These are phyloP conservation scores for Trichosporon faecale DNA, from an alignment of 1,284 basidiomycete genomes.

Conservation along the genomic window DNA sequence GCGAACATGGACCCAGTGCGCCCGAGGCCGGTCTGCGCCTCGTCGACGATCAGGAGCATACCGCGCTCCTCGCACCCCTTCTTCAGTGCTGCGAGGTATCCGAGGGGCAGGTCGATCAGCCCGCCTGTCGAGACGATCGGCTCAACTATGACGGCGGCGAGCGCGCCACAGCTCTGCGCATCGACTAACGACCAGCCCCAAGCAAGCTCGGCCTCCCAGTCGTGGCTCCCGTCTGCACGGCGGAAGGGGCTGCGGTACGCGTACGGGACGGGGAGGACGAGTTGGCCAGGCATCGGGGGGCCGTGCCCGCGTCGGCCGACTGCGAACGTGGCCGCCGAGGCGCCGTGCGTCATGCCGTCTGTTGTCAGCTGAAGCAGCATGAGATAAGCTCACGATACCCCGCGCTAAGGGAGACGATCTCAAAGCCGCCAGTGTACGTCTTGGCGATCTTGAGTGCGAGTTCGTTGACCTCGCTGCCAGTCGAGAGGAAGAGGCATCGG, in stretches of 20 bases:
- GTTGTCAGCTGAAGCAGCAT: not conserved
- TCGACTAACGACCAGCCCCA: slow-evolving; percentile 45
- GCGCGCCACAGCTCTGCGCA: slow-evolving; percentile 33
- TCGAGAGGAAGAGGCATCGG: slow-evolving; percentile 39
- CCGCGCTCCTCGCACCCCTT: slow-evolving; percentile 34
- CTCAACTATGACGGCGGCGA: slow-evolving; percentile 50
- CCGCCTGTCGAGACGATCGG: slow-evolving; percentile 51
- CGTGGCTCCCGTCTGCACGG: slow-evolving; percentile 36
- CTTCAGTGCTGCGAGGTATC: slow-evolving; percentile 37
- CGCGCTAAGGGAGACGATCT: slow-evolving; percentile 37
- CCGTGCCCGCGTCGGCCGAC: slow-evolving; percentile 39
- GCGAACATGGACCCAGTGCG: slow-evolving; percentile 65
- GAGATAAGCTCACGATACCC: slow-evolving; percentile 28
- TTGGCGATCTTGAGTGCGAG: slow-evolving; percentile 45
- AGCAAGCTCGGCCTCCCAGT: slow-evolving; percentile 44
- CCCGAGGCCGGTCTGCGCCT: slow-evolving; percentile 82
- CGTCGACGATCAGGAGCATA: slow-evolving; percentile 69
- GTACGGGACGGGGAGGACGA: slow-evolving; percentile 33
- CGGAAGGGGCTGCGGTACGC: slow-evolving; percentile 39
- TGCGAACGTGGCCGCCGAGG: slow-evolving; percentile 39
- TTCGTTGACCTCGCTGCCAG: slow-evolving; percentile 40
- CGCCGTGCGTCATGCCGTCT: slow-evolving; percentile 42
- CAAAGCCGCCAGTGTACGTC: slow-evolving; percentile 41
- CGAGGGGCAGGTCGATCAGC: slow-evolving; percentile 34
- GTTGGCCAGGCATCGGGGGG: slow-evolving; percentile 34